These are phyloP conservation scores for Hemileccinum impolitum DNA, from an alignment of 768 basidiomycete genomes.

Conservation along the genomic window DNA sequence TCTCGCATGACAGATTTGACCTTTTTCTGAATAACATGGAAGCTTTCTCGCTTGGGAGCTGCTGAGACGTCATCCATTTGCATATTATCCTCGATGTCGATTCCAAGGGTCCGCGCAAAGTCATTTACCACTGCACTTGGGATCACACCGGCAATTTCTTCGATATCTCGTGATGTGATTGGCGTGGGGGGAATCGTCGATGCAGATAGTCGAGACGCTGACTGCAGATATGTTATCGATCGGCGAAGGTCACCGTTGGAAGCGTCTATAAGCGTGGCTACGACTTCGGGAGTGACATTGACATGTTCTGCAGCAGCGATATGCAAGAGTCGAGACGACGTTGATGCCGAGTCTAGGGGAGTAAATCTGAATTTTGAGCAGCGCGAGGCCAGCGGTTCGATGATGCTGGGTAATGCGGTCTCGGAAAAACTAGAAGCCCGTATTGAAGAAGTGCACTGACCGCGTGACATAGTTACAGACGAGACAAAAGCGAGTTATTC, in stretches of 20 bases:
- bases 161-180: constrained; percentile 76
- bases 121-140: constrained; percentile 68
- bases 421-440: not conserved
- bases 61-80: constrained; percentile 39
- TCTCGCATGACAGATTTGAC: constrained; percentile 79
- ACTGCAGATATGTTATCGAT: constrained; percentile 96
- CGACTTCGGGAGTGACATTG: constrained; percentile 50
- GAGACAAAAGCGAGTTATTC: constrained; percentile 95
- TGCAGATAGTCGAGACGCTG: constrained; percentile 82
- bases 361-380: constrained; percentile 99
- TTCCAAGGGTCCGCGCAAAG: constrained; percentile 69
- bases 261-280: constrained; percentile 69
- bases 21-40: constrained; percentile 61
- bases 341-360: constrained; percentile 78
- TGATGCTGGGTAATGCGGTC: constrained; percentile 60
- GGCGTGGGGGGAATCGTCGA: constrained; percentile 68
- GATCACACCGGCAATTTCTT: constrained; percentile 96
- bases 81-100: constrained; percentile 61
- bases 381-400: constrained; percentile 96
- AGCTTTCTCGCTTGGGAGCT: constrained; percentile 36
- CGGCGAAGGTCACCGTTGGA: constrained; percentile 94
- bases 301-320: constrained; percentile 80
- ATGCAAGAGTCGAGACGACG: constrained; percentile 68
- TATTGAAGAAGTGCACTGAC: constrained; percentile 42
- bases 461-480: constrained; percentile 99